These are phyloP conservation scores for Aspergillus nidulans DNA, from an alignment of 495 filamentous ascomycete genomes.

Conservation along the genomic window DNA sequence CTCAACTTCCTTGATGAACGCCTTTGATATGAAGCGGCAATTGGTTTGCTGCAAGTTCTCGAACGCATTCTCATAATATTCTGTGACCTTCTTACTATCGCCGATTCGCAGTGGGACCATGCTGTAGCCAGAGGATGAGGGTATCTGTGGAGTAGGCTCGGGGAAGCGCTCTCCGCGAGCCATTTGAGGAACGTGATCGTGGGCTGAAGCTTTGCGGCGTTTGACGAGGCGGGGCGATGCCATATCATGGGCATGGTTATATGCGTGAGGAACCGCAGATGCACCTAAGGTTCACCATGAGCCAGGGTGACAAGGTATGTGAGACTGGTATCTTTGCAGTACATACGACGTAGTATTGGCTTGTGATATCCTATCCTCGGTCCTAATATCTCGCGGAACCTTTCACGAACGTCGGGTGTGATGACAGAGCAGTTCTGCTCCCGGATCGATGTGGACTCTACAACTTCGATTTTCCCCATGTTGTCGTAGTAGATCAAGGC, in stretches of 20 bases:
- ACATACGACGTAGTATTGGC: slow-evolving; percentile 29
- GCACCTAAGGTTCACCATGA: slow-evolving; percentile 10
- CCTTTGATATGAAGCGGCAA: slow-evolving; percentile 59
- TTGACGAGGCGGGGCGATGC: slow-evolving; percentile 30
- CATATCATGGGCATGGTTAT: slow-evolving; percentile 12
- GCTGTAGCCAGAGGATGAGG: slow-evolving; percentile 27
- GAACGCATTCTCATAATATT: slow-evolving; percentile 37
- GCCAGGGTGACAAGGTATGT: slow-evolving; percentile 4
- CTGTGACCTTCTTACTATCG: slow-evolving; percentile 32
- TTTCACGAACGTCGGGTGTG: slow-evolving; percentile 34
- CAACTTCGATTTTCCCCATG: slow-evolving; percentile 32
- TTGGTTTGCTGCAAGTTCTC: slow-evolving; percentile 44
- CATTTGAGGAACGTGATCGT: slow-evolving; percentile 13
- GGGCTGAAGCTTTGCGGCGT: slow-evolving; percentile 28
- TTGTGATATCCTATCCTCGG: slow-evolving; percentile 29
- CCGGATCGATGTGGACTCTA: slow-evolving; percentile 36
- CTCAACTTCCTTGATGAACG: slow-evolving; percentile 76
- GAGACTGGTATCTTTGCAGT: background rate
- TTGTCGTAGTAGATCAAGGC: slow-evolving; percentile 43
- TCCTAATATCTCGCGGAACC: slow-evolving; percentile 36
- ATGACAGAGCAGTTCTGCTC: slow-evolving; percentile 34
- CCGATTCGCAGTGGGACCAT: slow-evolving; percentile 38
- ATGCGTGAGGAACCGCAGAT: slow-evolving; percentile 9
- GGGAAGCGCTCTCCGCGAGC: slow-evolving; percentile 18
- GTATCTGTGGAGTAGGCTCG: slow-evolving; percentile 26